Evolutionary conservation across 768 basidiomycete genomes (phyloP), one percentile per base, ranked within the genome.

Genomic region (Hemileccinum impolitum): DNA sequence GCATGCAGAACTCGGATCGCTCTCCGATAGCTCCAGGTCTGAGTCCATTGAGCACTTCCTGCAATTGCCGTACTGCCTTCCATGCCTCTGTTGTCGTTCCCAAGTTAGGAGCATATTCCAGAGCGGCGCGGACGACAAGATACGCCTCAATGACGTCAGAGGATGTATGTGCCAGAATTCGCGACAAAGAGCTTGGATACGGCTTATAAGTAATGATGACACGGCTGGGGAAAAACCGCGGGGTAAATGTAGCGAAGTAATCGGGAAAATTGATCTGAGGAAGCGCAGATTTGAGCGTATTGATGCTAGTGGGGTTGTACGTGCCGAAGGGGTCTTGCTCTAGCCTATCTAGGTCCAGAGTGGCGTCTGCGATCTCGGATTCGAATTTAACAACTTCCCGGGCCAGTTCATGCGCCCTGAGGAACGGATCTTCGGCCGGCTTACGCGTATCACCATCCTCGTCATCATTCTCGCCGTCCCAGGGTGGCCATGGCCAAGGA

Each of bases 231-330:
- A 82, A 91, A 36, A 74, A 72, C 28, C 91, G 82, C 18, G 91
- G 85, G 0, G 87, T 79, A 63, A 91, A 94, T 1, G 89, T 74
- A 1, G 95, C 79, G 50, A 97, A 84, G 68, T 96, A 99, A n/a
- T 81, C 75, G 1, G 80, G 74, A 67, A 95, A 91, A 54, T 88
- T 75, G 55, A 99, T 79, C 63, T 92, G 81, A 1, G 87, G 79
- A 5, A 97, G 70, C 1, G 79, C 70, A 15, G 75, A 72, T 25
- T 82, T 83, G 49, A 98, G 78, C 34, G 87, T 84, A 14, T 77
- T 73, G 47, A 93, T 72, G 3, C 79, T 72, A 36, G 79, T 75
- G 6, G 92, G 93, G 64, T 98, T 98, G 69, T 99, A 97, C 0
- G 91, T 88, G 39, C 75, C 84, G 39, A 90, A 73, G 2, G 94